Conservation (phyloP, 805 yeast species). For the Myxozyma monticola region DNA sequence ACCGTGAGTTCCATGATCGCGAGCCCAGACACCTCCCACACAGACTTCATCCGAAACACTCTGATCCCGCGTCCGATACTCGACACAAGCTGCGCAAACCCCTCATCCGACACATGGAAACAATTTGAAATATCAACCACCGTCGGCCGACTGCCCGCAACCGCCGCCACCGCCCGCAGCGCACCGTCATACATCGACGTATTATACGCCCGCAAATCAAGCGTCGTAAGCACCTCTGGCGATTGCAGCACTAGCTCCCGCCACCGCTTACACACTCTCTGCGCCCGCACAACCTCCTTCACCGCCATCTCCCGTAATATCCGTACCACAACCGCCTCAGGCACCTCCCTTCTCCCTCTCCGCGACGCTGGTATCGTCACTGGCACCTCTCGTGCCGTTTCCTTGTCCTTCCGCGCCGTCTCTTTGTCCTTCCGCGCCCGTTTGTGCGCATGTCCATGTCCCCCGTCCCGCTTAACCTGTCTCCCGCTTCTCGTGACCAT, state of each 20-base stretch:
- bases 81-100: conserved; percentile 69
- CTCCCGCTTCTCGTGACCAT: too few relatives aligned
- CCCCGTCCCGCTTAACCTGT: too few relatives aligned
- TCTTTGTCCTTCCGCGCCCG: neutral
- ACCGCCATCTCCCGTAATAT: conserved; percentile 56
- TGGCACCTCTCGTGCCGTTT: neutral
- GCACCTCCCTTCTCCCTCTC: too few relatives aligned
- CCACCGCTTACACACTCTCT: conserved; percentile 66
- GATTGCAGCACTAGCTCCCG: conserved; percentile 61
- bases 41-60: conserved; percentile 60
- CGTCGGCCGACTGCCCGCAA: conserved; percentile 64
- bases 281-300: conserved; percentile 59
- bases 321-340: conserved; percentile 57
- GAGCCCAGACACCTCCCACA: conserved; percentile 79
- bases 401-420: neutral
- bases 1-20: conserved; percentile 76
- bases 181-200: conserved; percentile 59
- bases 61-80: conserved; percentile 66
- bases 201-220: conserved; percentile 65
- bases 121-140: conserved; percentile 66
- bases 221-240: conserved; percentile 49
- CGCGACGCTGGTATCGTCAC: too few relatives aligned
- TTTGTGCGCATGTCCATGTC: neutral
- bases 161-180: conserved; percentile 59
- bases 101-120: conserved; percentile 74